phyloP scores from a whole-genome alignment of 306 rosid species.

The Coriaria nepalensis region DNA sequence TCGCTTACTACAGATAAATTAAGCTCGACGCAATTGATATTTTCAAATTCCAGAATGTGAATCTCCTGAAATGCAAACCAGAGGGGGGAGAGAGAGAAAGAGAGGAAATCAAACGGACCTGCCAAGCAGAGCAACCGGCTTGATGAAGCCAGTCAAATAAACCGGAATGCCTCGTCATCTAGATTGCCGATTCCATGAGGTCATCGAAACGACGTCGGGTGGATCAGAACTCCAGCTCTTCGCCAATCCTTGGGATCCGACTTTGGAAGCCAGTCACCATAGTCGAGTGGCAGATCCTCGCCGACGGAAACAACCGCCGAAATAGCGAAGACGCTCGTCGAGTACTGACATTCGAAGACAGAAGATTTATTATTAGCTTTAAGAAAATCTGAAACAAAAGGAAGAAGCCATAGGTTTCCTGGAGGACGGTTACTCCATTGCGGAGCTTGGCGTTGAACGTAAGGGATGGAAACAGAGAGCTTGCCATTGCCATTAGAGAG shows the following conservation, averaged over 20 bases:
- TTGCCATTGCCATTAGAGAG: too few species aligned
- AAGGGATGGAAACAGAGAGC: too few species aligned
- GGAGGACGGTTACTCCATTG: too few species aligned
- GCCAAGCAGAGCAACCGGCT: conserved; percentile 81
- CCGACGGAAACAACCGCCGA: conserved; percentile 11
- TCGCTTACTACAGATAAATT: too few species aligned
- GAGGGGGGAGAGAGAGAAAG: neutral
- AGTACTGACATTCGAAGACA: too few species aligned
- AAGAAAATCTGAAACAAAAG: too few species aligned
- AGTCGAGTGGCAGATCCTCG: conserved; percentile 47
- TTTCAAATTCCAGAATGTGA: too few species aligned
- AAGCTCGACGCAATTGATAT: too few species aligned
- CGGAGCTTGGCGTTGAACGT: too few species aligned
- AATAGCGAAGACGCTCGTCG: conserved; percentile 4
- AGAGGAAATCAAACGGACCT: conserved; percentile 24
- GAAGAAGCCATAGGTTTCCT: too few species aligned
- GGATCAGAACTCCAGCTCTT: conserved; percentile 79
- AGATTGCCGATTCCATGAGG: conserved; percentile 85
- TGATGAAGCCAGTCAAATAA: conserved; percentile 69
- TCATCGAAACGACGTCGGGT: conserved; percentile 83
- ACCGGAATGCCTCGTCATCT: conserved; percentile 65
- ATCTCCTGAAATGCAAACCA: neutral
- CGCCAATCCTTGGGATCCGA: conserved; percentile 30
- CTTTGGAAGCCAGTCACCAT: conserved; percentile 48
- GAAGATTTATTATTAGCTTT: too few species aligned